Conservation (phyloP, 2,329 filamentous ascomycete species). For the Aspergillus sp. region DNA sequence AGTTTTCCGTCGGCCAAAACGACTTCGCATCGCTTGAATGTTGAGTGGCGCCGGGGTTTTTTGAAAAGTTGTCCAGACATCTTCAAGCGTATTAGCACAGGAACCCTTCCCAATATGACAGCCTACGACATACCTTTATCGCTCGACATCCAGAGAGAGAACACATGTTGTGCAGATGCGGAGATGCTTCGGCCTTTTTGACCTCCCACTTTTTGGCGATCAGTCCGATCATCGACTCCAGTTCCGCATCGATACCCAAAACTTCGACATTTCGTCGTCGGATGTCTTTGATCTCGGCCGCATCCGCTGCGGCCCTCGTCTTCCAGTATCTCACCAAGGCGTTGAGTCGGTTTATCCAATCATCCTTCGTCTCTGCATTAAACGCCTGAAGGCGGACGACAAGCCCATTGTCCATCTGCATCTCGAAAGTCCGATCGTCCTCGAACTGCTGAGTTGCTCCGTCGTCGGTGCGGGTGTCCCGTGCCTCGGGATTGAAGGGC, state of each 20-base stretch:
- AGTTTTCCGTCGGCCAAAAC: conserved; percentile 61
- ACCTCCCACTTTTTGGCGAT: conserved; percentile 70
- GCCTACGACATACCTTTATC: conserved; percentile 46
- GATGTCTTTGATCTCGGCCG: conserved; percentile 57
- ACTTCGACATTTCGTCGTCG: conserved; percentile 58
- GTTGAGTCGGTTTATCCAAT: conserved; percentile 62
- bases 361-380: conserved; percentile 55
- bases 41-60: conserved; percentile 62
- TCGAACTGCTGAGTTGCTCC: conserved; percentile 55
- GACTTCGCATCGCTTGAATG: conserved; percentile 61
- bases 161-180: conserved; percentile 67
- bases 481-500: conserved; percentile 53
- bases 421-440: conserved; percentile 60
- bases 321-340: conserved; percentile 64
- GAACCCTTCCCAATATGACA: neutral
- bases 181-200: conserved; percentile 60
- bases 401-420: conserved; percentile 61
- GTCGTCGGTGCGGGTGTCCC: conserved; percentile 51
- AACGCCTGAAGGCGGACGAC: conserved; percentile 62
- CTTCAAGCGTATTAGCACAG: conserved; percentile 21
- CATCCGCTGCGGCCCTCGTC: conserved; percentile 55
- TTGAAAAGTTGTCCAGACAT: conserved; percentile 63
- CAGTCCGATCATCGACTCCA: conserved; percentile 64
- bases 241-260: conserved; percentile 64
- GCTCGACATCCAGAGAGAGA: conserved; percentile 62